Evolutionary conservation across 2,329 filamentous ascomycete genomes (phyloP), one percentile per base, ranked within the genome.

Genomic region (Stenocarpella maydis): DNA sequence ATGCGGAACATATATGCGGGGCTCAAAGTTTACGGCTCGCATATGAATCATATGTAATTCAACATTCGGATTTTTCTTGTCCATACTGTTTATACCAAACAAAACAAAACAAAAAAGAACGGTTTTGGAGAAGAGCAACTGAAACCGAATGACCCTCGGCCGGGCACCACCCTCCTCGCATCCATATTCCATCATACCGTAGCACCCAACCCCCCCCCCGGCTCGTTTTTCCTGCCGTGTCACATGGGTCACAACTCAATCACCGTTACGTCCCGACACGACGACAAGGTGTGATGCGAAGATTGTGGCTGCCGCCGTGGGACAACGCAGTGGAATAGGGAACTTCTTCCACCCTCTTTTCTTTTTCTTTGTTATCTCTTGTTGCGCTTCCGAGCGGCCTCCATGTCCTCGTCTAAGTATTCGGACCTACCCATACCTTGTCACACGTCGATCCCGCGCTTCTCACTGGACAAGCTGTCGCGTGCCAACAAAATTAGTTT

Each of bases 261-360:
- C 55, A 47, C 55, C 55, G 41, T 61, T 41, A 61, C 55, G 55
- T 61, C 55, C 55, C 55, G 55, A 47, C 55, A 34, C 55, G 55
- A 47, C 55, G 47, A n/a, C n/a, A 47, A 47, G 55, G 55, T 47
- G 55, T 26, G 24, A 26, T 45, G 55, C 55, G 9, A 37, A 8
- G 34, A n/a, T 10, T 3, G 26, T 10, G 2, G 19, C 24, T n/a
- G n/a, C 8, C 26, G 37, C 28, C 9, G 53, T 58, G 54, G 37
- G 24, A 15, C 34, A 37, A 43, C 14, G 14, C 54, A 37, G 54
- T 43, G 37, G n/a, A 58, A 28, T 58, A 37, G 34, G 54, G 37
- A 15, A 58, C 7, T 55, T 41, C 12, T n/a, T 34, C 2, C 50
- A 24, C n/a, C 7, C 10, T 34, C 31, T 37, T 37, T 2, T 9